Percentiles rank a stretch among this genome's conserved stretches.
Evolutionary conservation across 2,329 filamentous ascomycete genomes (phyloP).

Genomic region (Penicillium corylophilum): DNA sequence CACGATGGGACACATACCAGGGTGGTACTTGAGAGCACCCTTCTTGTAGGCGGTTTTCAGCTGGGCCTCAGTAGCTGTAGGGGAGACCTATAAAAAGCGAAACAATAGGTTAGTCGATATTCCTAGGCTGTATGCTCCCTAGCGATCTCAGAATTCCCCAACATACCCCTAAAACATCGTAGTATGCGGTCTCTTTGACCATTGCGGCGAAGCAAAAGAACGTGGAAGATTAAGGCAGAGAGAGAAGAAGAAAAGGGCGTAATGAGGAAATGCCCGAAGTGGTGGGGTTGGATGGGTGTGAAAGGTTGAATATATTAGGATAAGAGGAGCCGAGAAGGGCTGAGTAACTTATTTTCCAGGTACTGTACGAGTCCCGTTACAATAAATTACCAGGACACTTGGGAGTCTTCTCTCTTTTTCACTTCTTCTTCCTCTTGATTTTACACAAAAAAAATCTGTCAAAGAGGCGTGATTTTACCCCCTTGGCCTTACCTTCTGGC

Average conservation of each 20-base stretch:
- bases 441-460: background rate
- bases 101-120: conserved; percentile 24
- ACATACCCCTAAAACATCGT: conserved; percentile 50
- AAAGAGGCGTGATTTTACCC: background rate
- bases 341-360: conserved; percentile 28
- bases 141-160: background rate
- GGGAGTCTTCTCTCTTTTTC: background rate
- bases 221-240: conserved; percentile 9
- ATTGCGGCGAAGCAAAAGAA: conserved; percentile 38
- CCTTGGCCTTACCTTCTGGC: conserved; percentile 12
- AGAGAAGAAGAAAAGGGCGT: conserved; percentile 9
- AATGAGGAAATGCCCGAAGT: conserved; percentile 9
- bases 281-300: conserved; percentile 10
- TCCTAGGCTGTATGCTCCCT: background rate
- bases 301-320: conserved; percentile 17
- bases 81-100: conserved; percentile 61
- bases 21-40: conserved; percentile 83
- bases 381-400: conserved; percentile 16
- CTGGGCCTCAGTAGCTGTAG: conserved; percentile 77
- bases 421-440: background rate
- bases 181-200: conserved; percentile 53
- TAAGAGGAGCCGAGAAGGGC: conserved; percentile 21
- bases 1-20: conserved; percentile 64
- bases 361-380: conserved; percentile 19
- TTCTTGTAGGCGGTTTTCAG: conserved; percentile 96